Conservation (phyloP, 805 yeast species). For the Candida parachauliodes region DNA sequence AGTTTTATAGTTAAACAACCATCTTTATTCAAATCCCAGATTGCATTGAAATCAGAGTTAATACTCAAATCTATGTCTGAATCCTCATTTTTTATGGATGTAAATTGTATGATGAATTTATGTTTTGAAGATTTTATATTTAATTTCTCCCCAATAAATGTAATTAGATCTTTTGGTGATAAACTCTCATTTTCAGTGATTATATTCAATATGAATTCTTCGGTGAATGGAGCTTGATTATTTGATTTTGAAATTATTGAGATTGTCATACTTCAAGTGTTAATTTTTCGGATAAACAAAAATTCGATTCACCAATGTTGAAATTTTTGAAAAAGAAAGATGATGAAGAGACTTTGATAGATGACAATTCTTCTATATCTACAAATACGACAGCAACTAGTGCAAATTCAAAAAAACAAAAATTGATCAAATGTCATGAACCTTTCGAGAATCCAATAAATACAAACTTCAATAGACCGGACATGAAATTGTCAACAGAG, state of each 20-base stretch:
- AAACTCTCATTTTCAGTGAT: conserved; percentile 6
- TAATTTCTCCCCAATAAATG: conserved; percentile 30
- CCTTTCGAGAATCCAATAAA: conserved; percentile 40
- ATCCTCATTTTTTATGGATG: conserved; percentile 23
- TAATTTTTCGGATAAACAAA: neutral
- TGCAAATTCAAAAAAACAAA: conserved; percentile 2
- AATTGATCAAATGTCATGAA: conserved; percentile 28
- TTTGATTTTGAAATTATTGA: conserved; percentile 4
- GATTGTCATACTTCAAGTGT: conserved; percentile 1
- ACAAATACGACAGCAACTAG: conserved; percentile 15
- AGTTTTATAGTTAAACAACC: conserved; percentile 43
- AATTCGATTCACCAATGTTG: conserved; percentile 1
- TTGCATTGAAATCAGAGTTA: conserved; percentile 44
- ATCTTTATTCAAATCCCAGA: conserved; percentile 57
- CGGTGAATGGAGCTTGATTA: conserved; percentile 17
- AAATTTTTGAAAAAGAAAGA: conserved; percentile 19
- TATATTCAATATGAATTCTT: conserved; percentile 13
- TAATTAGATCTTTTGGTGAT: conserved; percentile 22
- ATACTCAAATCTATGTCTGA: conserved; percentile 20
- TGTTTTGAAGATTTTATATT: conserved; percentile 48
- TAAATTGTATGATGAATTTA: conserved; percentile 51
- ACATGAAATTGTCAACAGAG: conserved; percentile 23
- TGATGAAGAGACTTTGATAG: conserved; percentile 1
- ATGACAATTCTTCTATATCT: conserved; percentile 15
- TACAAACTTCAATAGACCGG: conserved; percentile 28